These are phyloP conservation scores for Gymnopilus dilepis DNA, from an alignment of 768 basidiomycete genomes.

Conservation along the genomic window DNA sequence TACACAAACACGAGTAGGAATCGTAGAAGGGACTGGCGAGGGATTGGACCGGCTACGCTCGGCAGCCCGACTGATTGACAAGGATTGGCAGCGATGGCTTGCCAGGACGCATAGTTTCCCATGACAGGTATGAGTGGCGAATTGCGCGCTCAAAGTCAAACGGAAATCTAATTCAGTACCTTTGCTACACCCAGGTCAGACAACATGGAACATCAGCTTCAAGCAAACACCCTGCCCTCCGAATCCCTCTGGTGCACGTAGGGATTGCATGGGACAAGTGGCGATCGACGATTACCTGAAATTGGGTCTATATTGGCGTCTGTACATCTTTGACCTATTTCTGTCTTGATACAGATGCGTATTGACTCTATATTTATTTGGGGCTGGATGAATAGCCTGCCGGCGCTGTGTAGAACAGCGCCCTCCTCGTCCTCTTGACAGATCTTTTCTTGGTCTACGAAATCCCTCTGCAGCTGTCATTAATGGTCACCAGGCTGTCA, in stretches of 20 bases:
- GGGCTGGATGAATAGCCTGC: slow-evolving; percentile 10
- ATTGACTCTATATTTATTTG: background rate
- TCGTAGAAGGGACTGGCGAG: background rate
- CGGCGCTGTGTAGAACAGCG: slow-evolving; percentile 24
- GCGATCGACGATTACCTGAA: too few relatives aligned
- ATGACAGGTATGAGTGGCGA: slow-evolving; percentile 23
- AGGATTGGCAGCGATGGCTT: slow-evolving; percentile 12
- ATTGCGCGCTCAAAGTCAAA: slow-evolving; percentile 27
- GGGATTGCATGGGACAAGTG: too few relatives aligned
- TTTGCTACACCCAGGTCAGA: background rate
- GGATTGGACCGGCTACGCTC: slow-evolving; percentile 6
- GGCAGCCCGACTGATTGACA: slow-evolving; percentile 19
- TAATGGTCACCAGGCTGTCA: slow-evolving; percentile 2
- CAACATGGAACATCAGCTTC: too few relatives aligned
- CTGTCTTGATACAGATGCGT: background rate
- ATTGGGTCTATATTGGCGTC: background rate
- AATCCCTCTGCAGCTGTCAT: slow-evolving; percentile 20
- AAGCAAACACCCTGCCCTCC: too few relatives aligned
- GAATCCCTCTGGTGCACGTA: too few relatives aligned
- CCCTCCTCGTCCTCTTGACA: slow-evolving; percentile 23
- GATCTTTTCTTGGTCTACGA: slow-evolving; percentile 23
- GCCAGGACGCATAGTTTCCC: slow-evolving; percentile 16
- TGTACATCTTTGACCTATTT: background rate
- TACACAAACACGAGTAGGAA: slow-evolving; percentile 7
- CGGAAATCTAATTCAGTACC: slow-evolving; percentile 11